phyloP scores from a whole-genome alignment of 1,139 yeast species.

The Chernovozyma sophiae-reginae region DNA sequence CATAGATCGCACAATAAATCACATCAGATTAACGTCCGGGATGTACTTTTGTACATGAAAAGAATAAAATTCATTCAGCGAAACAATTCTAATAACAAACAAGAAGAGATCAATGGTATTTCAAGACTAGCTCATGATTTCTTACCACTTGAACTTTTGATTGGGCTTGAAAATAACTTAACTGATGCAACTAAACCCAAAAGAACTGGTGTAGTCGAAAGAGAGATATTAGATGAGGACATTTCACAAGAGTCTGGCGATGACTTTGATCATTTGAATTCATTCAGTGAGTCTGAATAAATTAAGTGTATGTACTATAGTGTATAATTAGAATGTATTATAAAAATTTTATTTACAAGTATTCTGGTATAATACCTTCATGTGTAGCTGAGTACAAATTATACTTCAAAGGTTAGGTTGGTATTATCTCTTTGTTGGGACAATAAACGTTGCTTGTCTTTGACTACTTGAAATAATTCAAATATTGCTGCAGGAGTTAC shows the following conservation, averaged over 20 bases:
- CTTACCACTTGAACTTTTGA: constrained; percentile 35
- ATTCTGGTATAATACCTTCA: not conserved
- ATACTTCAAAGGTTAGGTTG: constrained; percentile 1
- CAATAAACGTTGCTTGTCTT: constrained; percentile 22
- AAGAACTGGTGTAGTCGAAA: no score
- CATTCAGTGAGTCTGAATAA: not conserved
- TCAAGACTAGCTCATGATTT: constrained; percentile 32
- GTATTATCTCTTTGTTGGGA: constrained; percentile 9
- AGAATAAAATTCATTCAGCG: constrained; percentile 23
- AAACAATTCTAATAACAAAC: constrained; percentile 14
- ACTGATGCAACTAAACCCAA: not conserved
- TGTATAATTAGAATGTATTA: constrained; percentile 5
- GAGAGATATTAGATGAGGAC: no score
- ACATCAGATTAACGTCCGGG: constrained; percentile 27
- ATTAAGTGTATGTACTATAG: constrained; percentile 5
- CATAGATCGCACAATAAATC: constrained; percentile 26
- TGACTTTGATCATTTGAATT: not conserved
- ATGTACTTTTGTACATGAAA: constrained; percentile 32
- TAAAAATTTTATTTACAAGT: constrained; percentile 2
- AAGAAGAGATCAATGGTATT: constrained; percentile 19
- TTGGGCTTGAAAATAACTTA: constrained; percentile 30
- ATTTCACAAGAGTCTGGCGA: not conserved
- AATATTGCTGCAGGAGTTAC: constrained; percentile 84
- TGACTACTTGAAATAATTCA: constrained; percentile 53
- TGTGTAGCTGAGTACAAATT: not conserved